Percentiles rank a stretch among this genome's conserved stretches.
Evolutionary conservation across 2,329 filamentous ascomycete species (phyloP).

Genomic region (Periconia sp.): DNA sequence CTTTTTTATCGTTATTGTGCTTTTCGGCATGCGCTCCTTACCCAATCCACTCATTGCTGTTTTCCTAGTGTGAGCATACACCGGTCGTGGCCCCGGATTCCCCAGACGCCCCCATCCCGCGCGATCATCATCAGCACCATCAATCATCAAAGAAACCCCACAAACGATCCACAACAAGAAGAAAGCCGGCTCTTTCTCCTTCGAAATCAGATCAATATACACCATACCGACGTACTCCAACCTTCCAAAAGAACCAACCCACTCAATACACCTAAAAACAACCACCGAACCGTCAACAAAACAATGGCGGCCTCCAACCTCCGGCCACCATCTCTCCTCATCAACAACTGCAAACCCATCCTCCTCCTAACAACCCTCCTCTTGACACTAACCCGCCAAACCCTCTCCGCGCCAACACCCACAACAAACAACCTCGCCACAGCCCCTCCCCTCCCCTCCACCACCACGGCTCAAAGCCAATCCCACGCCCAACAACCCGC

Average conservation of each 20-base stretch:
- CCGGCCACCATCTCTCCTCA: background rate
- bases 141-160: background rate
- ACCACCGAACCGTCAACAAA: background rate
- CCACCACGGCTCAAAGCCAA: too few species aligned
- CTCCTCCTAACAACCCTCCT: background rate
- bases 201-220: too few species aligned
- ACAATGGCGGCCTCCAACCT: background rate
- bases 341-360: too few species aligned
- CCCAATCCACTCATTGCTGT: too few species aligned
- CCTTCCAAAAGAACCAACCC: background rate
- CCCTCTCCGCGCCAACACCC: background rate
- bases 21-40: too few species aligned
- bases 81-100: background rate
- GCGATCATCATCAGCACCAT: background rate
- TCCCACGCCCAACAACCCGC: too few species aligned
- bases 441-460: too few species aligned
- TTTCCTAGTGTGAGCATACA: too few species aligned
- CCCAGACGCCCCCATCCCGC: too few species aligned
- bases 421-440: background rate
- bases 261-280: background rate
- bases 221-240: background rate
- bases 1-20: too few species aligned
- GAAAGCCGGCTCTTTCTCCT: background rate
- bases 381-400: background rate
- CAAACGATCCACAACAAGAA: background rate